Evolutionary conservation across 768 basidiomycete species (phyloP), one percentile per base, ranked within the genome.

Genomic region (Leccinum sublutescens): DNA sequence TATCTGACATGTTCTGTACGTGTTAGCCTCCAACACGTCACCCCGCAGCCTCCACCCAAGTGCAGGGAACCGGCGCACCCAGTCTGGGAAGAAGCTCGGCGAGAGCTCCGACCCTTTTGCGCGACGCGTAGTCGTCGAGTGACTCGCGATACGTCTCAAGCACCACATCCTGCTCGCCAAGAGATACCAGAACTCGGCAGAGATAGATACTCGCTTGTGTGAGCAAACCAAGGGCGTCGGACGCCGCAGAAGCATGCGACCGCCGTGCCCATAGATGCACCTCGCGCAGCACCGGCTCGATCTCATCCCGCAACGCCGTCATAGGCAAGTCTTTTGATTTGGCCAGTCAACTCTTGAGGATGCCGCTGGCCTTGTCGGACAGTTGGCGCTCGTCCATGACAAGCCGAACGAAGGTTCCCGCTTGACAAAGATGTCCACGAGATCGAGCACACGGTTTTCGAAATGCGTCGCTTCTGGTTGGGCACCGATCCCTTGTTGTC

Each of bases 391-490:
- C 95, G 73, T 95, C 91, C 27, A 82, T 71, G 50, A 97, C 78
- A 50, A 92, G 77, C 40, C 82, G 84, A 40, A 92, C 66, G 54
- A 78, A 2, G 89, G 82, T 64, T 93, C 89, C 66, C 85, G 87
- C 70, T 85, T 89, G 63, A 89, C 75, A 75, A 87, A 95, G 23
- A 82, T 85, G 55, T 98, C 95, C 58, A 98, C 81, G n/a, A 99
- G 83, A 72, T 98, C 96, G 29, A 99, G 85, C 29, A 97, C 89
- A 12, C 95, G 87, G 71, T 92, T 94, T 72, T 96, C 97, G 85
- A 97, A 98, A 74, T 98, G 91, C 6, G 92, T 89, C 4, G 94
- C 93, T 75, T 96, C 91, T 50, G 91, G 82, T 69, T 95, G 91
- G 31, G 83, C 85, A 68, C 86, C 84, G 67, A 84, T 70, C 56